Evolutionary conservation across 306 rosid genomes (phyloP), one percentile per base, ranked within the genome.

Genomic region (Lathyrus oleraceus): DNA sequence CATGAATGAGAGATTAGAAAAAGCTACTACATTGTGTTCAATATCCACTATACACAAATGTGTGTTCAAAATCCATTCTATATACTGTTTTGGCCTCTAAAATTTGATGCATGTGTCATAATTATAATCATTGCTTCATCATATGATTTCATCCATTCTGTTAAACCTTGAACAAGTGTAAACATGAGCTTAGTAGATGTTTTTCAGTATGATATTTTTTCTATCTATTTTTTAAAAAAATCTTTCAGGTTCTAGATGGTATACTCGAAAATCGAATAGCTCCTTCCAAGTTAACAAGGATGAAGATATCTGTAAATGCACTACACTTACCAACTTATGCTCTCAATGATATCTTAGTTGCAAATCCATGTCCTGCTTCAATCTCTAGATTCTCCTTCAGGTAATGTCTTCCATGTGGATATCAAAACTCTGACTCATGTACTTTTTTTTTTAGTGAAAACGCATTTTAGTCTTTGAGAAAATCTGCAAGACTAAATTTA

Each of bases 341-440:
- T 73, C 95, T 94, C 25, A 94, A 94, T 71, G 98, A 94, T 82
- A 53, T 90, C 63, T 82, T 94, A 69, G 73, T 85, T 69, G 88
- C 95, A 42, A 92, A 94, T 81, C 95, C 96, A 68, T 87, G 89
- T 77, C 97, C 98, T 8, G 97, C 98, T 15, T 75, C 97, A 58
- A 76, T 86, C 65, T 88, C 98, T 30, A 83, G 81, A 61, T 85
- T 88, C 81, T 94, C 98, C 54, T 87, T 88, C 84, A 83, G 85
- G 97, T 88, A 88, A 67, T 65, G 38, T 51, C 69, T 56, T 17
- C 67, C 42, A 6, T 5, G 6, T 45, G 65, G 60, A 70, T 28
- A 64, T 63, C 21, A 12, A 35, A 60, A 67, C 53, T 59, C 62
- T 56, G 45, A 51, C 16, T 68, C 5, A 44, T 44, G 40, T 25